Evolutionary conservation across 108 stramenopile species (phyloP).

Genomic region (Skeletonema marinoi): DNA sequence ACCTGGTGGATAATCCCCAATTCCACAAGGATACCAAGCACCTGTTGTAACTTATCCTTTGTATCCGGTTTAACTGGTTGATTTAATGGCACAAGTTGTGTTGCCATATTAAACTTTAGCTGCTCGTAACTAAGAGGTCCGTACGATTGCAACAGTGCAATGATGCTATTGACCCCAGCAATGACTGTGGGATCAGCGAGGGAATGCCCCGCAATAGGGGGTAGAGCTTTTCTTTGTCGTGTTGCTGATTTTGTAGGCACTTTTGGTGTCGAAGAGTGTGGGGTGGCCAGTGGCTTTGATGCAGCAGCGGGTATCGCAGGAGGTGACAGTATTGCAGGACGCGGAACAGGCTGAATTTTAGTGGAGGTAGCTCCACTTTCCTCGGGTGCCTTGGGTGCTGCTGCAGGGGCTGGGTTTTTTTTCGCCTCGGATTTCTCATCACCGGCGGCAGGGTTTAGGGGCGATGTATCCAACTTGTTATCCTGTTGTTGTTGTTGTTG

Average conservation of each 20-base stretch:
- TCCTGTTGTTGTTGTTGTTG: not conserved
- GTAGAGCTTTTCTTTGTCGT: not conserved
- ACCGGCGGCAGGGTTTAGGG: not conserved
- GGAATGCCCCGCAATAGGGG: not conserved
- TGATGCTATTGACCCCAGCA: slow-evolving; percentile 22
- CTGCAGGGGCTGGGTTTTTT: not conserved
- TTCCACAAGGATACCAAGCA: slow-evolving; percentile 26
- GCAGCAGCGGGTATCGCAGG: slow-evolving; percentile 1
- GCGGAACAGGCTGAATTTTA: not conserved
- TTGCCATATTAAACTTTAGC: slow-evolving; percentile 33
- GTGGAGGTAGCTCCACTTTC: not conserved
- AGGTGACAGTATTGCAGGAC: not conserved
- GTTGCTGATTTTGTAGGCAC: not conserved
- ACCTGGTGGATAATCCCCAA: slow-evolving; percentile 33
- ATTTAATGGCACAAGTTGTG: slow-evolving; percentile 26
- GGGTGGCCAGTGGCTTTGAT: not conserved
- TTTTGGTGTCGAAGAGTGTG: not conserved
- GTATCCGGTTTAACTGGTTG: not conserved
- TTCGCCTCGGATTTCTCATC: not conserved
- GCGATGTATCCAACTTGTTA: not conserved
- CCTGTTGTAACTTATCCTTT: slow-evolving; percentile 22
- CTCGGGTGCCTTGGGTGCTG: not conserved
- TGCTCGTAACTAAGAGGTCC: slow-evolving; percentile 37
- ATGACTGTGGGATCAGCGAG: slow-evolving; percentile 14
- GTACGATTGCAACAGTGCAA: slow-evolving; percentile 25